Evolutionary conservation across 257 asterid genomes (phyloP), one percentile per base, ranked within the genome.

Genomic region (Lycium ferocissimum): DNA sequence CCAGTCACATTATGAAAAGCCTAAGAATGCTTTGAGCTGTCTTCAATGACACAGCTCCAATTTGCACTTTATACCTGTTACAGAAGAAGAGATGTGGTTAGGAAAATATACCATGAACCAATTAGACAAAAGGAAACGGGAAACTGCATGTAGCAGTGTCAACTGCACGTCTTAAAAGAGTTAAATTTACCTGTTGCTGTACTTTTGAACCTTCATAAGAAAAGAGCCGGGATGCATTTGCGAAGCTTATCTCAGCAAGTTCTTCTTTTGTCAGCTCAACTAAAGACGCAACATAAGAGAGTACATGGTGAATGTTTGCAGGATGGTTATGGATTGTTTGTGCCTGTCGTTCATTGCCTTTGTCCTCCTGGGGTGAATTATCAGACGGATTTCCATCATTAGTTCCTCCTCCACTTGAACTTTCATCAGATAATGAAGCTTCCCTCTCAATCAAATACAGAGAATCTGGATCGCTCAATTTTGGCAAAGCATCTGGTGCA

Each of bases 401-500:
- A 3, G 85, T 73, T 54, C 73, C 87, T 75, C 20, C 59, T 9
- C 75, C 88, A 22, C 80, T 43, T 76, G 82, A 51, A 78, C 1
- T 38, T 78, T 83, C 91, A 59, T 86, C 70, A 11, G 51, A 9
- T 58, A 82, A 47, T 35, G 85, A 76, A 83, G 5, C 85, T 80
- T 89, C 91, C 4, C 72, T 62, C 40, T 72, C 90, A 37, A 92
- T 56, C 85, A 83, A 70, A 80, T 90, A 87, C 5, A 93, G 86
- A 43, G 94, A 86, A 69, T 87, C 91, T 2, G 82, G 65, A 79
- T 65, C 56, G 20, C 38, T 84, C 51, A 83, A 56, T 66, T 85
- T 86, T 45, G 98, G 98, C 37, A 84, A 87, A 81, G 97, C 99
- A 85, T 95, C 99, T 2, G 99, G 99, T 0, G 99, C 94, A 88